phyloP scores from a whole-genome alignment of 768 basidiomycete genomes.

The Nidularia pulvinata region DNA sequence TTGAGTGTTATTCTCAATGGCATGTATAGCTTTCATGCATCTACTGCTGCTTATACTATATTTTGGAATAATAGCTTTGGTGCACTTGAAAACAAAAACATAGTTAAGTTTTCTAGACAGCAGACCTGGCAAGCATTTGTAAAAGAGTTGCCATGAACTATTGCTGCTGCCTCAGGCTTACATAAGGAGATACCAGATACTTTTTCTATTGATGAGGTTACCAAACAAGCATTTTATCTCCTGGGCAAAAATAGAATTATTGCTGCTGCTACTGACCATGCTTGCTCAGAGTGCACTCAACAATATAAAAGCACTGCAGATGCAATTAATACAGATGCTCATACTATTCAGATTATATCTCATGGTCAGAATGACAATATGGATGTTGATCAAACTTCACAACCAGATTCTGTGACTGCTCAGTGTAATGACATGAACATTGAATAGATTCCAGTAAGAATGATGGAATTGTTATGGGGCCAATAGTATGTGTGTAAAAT shows the following conservation, averaged over 20 bases:
- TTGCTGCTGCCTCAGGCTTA: slow-evolving; percentile 1
- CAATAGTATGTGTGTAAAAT: no score
- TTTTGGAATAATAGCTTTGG: slow-evolving; percentile 11
- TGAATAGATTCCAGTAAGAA: not conserved
- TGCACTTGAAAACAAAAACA: not conserved
- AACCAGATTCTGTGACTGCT: not conserved
- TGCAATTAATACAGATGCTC: not conserved
- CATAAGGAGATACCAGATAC: slow-evolving; percentile 2
- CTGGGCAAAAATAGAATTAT: not conserved
- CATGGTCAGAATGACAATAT: not conserved
- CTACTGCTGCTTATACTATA: slow-evolving; percentile 7
- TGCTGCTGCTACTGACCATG: not conserved
- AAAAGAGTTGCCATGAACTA: slow-evolving; percentile 5
- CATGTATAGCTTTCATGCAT: no score
- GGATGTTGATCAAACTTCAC: not conserved
- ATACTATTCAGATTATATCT: not conserved
- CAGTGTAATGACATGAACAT: not conserved
- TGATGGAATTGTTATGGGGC: slow-evolving; percentile 12
- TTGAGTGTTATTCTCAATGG: slow-evolving; percentile 8
- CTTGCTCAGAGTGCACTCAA: not conserved
- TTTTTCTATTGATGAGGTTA: not conserved
- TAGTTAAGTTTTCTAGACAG: not conserved
- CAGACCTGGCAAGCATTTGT: slow-evolving; percentile 12
- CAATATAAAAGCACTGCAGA: not conserved
- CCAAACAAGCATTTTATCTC: not conserved